These are phyloP conservation scores for Tetrapisispora iriomotensis DNA, from an alignment of 805 yeast genomes.

Conservation along the genomic window DNA sequence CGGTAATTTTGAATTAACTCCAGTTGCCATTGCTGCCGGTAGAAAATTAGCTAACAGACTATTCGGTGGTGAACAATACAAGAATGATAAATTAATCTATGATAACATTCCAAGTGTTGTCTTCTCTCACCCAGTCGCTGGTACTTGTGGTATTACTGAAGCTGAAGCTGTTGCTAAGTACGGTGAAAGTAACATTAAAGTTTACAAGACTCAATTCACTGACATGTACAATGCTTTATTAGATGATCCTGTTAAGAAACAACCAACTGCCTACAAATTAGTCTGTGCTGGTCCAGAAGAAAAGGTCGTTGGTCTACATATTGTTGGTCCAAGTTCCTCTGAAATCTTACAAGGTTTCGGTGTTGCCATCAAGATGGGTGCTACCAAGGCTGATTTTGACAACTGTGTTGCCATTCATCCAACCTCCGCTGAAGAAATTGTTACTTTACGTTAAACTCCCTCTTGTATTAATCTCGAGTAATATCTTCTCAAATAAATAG, in stretches of 20 bases:
- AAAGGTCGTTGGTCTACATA: constrained; percentile 90
- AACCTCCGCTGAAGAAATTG: constrained; percentile 95
- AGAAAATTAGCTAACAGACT: constrained; percentile 85
- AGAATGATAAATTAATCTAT: constrained; percentile 74
- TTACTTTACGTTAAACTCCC: constrained; percentile 46
- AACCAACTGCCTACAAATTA: constrained; percentile 81
- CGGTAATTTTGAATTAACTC: constrained; percentile 89
- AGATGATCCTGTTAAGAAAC: constrained; percentile 41
- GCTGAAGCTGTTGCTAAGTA: constrained; percentile 64
- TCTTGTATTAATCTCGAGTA: no score
- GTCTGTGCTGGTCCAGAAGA: constrained; percentile 72
- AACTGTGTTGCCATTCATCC: constrained; percentile 97
- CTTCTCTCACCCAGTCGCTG: constrained; percentile 98
- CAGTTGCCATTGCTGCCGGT: constrained; percentile 98
- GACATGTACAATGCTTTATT: constrained; percentile 92
- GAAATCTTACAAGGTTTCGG: constrained; percentile 98
- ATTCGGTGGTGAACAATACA: constrained; percentile 68
- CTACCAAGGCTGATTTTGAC: constrained; percentile 93
- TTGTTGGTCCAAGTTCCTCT: constrained; percentile 83
- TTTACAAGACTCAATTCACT: constrained; percentile 73
- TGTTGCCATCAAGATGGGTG: constrained; percentile 98
- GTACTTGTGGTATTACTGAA: constrained; percentile 82
- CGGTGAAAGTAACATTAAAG: constrained; percentile 71
- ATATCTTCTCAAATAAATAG: no score
- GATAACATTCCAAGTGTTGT: constrained; percentile 85